Base-by-base conservation (phyloP, 805 yeast genomes). In the Candida caryicola region DNA sequence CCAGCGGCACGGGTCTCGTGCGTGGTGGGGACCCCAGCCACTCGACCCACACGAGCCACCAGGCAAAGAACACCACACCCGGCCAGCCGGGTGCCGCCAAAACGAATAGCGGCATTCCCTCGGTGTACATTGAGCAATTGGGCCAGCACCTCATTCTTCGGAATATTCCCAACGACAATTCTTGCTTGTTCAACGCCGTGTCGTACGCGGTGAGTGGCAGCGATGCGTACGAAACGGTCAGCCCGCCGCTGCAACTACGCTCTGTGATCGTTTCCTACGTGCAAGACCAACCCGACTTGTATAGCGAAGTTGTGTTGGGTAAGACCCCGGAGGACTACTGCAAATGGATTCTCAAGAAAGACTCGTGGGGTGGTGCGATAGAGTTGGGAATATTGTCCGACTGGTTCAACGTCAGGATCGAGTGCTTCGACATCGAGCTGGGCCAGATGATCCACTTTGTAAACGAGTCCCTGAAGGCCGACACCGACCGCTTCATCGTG, bases 321-420 rank as follows among this genome's bases (percentile, higher is more conserved):
- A 66, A 66, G 41, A 59, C 73, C 0, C 56, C 62, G 2, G 51
- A 53, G 0, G 73, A 74, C 7, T 85, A 85, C 52, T 59, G 74
- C 23, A 44, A 59, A 5, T 85, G 93, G 91, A 85, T 85, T 16
- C 46, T 54, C 32, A 62, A 71, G 39, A 71, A 71, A 14, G 77
- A 71, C 25, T 72, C 83, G 13, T 85, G 93, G 95, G 95, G 95
- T 21, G 95, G 95, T 5, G 91, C 87, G 2, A 83, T 85, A 33
- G 95, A 85, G 53, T 59, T 84, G 32, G 77, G 79, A 6, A 81
- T 85, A 5, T 54, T 85, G 19, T 70, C 85, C 2, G 65, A 70
- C 23, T 67, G 71, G 44, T 66, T 81, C 29, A 63, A 66, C 4
- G 58, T 81, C 4, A 66, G 74, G 3, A 78, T 85, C 29, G 64